Conservation (phyloP, 441 rosid species). For the Eutrema salsugineum region DNA sequence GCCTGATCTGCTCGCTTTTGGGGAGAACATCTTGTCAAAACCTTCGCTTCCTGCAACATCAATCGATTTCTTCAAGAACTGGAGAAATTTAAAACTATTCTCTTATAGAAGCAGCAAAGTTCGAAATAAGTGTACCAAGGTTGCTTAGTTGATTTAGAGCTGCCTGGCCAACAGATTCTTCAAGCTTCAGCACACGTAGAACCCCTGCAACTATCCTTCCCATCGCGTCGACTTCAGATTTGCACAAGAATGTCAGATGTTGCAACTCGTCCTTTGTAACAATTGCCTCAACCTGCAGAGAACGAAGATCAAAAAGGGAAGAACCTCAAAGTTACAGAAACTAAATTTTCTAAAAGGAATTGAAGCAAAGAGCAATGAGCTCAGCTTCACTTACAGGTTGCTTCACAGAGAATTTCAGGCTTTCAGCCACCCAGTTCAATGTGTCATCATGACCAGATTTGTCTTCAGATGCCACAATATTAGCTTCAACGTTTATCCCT, state of each 20-base stretch:
- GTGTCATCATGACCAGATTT: slow-evolving; percentile 45
- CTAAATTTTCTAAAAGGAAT: not conserved
- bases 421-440: slow-evolving; percentile 69
- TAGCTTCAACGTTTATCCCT: slow-evolving; percentile 78
- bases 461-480: slow-evolving; percentile 55
- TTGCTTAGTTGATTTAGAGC: slow-evolving; percentile 86
- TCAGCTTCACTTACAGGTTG: slow-evolving; percentile 62
- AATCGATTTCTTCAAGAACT: not conserved
- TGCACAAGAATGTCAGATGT: slow-evolving; percentile 74
- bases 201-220: slow-evolving; percentile 90
- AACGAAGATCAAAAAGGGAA: not conserved
- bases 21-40: slow-evolving; percentile 69
- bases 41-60: slow-evolving; percentile 71
- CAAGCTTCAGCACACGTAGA: slow-evolving; percentile 81
- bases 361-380: slow-evolving; percentile 4
- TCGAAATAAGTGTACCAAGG: slow-evolving; percentile 58
- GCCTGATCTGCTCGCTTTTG: slow-evolving; percentile 43
- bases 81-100: not conserved
- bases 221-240: slow-evolving; percentile 90
- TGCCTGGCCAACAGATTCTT: slow-evolving; percentile 72
- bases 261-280: slow-evolving; percentile 90
- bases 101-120: not conserved
- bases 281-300: slow-evolving; percentile 78
- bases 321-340: not conserved
- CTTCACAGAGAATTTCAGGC: slow-evolving; percentile 79